A percentile compares a stretch with the other conserved stretches of the same genome.
Evolutionary conservation across 768 basidiomycete species (phyloP).

Genomic region (Serendipita indica): DNA sequence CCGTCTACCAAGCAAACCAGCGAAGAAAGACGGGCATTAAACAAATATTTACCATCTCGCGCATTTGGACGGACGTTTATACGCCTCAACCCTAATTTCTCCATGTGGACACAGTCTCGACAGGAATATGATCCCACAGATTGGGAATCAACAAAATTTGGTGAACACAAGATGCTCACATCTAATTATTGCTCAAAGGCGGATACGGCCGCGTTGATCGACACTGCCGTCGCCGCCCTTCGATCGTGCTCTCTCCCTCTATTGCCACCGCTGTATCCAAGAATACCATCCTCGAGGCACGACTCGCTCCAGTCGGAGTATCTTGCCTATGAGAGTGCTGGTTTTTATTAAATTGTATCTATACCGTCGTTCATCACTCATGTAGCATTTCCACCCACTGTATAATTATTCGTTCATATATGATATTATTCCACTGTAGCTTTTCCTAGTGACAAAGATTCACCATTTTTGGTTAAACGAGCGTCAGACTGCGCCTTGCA

Average conservation of each 20-base stretch:
- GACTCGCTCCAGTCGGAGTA: too few relatives aligned
- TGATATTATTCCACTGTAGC: too few relatives aligned
- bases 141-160: not conserved
- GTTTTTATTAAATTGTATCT: too few relatives aligned
- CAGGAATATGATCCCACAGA: not conserved
- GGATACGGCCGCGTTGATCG: not conserved
- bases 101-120: not conserved
- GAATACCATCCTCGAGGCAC: too few relatives aligned
- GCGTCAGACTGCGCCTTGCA: too few relatives aligned
- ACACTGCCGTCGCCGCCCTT: not conserved
- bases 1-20: not conserved
- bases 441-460: too few relatives aligned
- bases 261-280: too few relatives aligned
- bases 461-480: too few relatives aligned
- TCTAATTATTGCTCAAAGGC: not conserved
- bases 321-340: too few relatives aligned
- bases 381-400: not conserved
- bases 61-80: not conserved
- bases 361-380: not conserved
- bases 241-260: not conserved
- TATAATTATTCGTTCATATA: not conserved
- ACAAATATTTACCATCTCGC: not conserved
- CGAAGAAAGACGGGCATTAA: not conserved
- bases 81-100: not conserved
- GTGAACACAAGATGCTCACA: conserved; percentile 3